Percentiles rank a stretch among this genome's conserved stretches.
Evolutionary conservation across 768 basidiomycete species (phyloP).

Genomic region (Boletus rubescentipes): DNA sequence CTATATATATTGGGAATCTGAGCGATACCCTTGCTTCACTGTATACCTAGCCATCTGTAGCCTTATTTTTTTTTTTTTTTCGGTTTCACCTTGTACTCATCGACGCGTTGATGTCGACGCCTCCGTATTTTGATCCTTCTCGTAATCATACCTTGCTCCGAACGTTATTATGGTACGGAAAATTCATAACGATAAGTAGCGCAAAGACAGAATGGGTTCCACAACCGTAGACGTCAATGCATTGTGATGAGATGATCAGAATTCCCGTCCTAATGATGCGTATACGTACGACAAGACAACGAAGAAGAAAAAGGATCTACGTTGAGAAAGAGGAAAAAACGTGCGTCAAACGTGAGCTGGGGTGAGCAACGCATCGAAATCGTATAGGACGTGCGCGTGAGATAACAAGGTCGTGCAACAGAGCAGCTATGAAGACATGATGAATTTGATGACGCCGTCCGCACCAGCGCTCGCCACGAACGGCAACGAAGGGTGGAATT

Average conservation of each 20-base stretch:
- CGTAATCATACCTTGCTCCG: too few relatives aligned
- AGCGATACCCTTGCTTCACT: constrained; percentile 22
- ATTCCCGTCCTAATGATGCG: constrained; percentile 28
- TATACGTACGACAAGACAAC: constrained; percentile 19
- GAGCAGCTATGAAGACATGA: constrained; percentile 65
- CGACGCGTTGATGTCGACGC: background rate
- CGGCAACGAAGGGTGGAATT: constrained; percentile 79
- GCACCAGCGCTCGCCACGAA: constrained; percentile 95
- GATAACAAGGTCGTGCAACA: background rate
- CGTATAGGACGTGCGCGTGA: background rate
- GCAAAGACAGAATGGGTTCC: background rate
- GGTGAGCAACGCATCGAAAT: background rate
- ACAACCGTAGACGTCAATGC: constrained; percentile 6
- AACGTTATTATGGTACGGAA: background rate
- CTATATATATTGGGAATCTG: constrained; percentile 11
- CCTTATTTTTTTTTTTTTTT: constrained; percentile 24
- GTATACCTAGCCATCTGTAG: constrained; percentile 42
- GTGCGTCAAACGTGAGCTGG: constrained; percentile 13
- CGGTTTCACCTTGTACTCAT: background rate
- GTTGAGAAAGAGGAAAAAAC: background rate
- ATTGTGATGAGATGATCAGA: constrained; percentile 18
- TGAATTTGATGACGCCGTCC: constrained; percentile 91
- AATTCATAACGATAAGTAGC: background rate
- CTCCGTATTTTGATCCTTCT: background rate
- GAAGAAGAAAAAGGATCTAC: constrained; percentile 12